A percentile compares a stretch with the other conserved stretches of the same genome.
These are phyloP conservation scores for Macaranga tanarius DNA, from an alignment of 441 rosid genomes.

Conservation along the genomic window DNA sequence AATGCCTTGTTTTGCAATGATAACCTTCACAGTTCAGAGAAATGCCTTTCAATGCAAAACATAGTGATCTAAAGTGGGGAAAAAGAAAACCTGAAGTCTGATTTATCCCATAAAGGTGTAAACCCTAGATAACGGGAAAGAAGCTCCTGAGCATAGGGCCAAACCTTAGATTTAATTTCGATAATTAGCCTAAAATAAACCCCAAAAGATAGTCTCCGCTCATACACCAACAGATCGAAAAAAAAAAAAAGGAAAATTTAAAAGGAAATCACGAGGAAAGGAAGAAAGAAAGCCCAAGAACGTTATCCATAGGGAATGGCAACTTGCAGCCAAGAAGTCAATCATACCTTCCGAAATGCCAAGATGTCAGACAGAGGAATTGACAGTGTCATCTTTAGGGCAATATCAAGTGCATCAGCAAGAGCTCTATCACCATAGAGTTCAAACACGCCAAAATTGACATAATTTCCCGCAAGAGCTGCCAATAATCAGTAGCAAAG, in stretches of 20 bases:
- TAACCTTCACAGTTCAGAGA: background rate
- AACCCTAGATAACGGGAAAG: background rate
- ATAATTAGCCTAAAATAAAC: background rate
- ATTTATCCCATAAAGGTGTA: background rate
- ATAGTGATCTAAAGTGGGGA: background rate
- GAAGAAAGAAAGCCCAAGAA: background rate
- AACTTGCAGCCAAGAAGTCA: constrained; percentile 1
- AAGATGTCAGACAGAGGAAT: constrained; percentile 91
- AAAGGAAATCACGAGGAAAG: background rate
- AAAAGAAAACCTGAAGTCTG: background rate
- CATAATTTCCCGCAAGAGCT: constrained; percentile 96
- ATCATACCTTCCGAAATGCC: constrained; percentile 86
- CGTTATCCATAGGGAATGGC: constrained; percentile 1
- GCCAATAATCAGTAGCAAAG: constrained; percentile 36
- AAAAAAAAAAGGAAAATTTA: background rate
- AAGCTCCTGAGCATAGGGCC: background rate
- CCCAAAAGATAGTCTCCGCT: background rate
- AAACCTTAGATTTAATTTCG: background rate
- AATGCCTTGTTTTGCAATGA: background rate
- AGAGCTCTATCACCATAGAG: constrained; percentile 99
- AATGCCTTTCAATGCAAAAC: background rate
- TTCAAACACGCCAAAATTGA: constrained; percentile 98
- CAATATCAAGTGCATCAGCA: constrained; percentile 88
- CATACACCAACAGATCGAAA: constrained; percentile 3
- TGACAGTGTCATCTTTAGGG: constrained; percentile 84